Evolutionary conservation across 169 alveolate genomes (phyloP), one percentile per base, ranked within the genome.

Genomic region (Plasmodium yoelii): DNA sequence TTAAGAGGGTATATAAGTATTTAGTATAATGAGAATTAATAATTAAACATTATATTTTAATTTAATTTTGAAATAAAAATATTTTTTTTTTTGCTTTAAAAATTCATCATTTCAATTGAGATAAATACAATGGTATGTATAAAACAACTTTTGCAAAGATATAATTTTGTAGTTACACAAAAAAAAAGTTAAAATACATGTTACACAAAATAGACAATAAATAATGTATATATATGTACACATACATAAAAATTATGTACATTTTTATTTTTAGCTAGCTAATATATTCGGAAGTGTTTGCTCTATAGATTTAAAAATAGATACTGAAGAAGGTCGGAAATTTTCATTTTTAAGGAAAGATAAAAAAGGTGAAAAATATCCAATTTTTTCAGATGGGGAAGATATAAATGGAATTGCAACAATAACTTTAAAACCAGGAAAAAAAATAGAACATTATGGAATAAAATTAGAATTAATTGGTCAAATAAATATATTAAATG

Each of bases 361-460:
- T 42, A 92, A 91, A 70, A 95, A 95, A 80, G 94, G 96, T 22
- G 97, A 92, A 22, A 94, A 91, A 46, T 95, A 96, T 55, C 95
- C 96, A 24, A 93, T 95, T 53, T 95, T 95, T 87, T 94, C 96
- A 64, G 96, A 96, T 70, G 97, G 97, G 22, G 98, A 96, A 65
- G 98, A 95, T 77, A 95, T 96, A n/a, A 93, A 96, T 63, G 98
- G 98, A 15, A 87, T 94, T 12, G 99, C 99, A n/a, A 87, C 95
- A 46, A 95, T 97, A 60, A 94, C 94, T 82, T 71, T 97, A 87
- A 95, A 96, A 73, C 98, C 98, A 1, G 99, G 98, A 42, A 97
- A 98, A 82, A 97, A 96, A 72, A 88, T 98, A 70, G 99, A 98
- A 61, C 99, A 99, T 92, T 96, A 97, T 87, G 99, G 99, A 55